Conservation (phyloP, 2,329 filamentous ascomycete genomes). For the Clarireedia sp. region DNA sequence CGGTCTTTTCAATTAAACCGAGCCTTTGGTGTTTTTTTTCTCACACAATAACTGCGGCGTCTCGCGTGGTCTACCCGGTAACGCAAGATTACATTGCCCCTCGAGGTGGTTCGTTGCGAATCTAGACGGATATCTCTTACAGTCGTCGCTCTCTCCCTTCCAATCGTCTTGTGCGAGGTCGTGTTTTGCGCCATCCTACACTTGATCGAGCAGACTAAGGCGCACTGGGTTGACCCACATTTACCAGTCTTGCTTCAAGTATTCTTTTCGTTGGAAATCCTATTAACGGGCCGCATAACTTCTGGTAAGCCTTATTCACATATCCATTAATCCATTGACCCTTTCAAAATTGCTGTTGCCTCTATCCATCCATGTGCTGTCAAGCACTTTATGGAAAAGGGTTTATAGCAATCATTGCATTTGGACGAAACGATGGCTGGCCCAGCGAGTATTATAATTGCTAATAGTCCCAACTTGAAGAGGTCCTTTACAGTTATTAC, state of each 20-base stretch:
- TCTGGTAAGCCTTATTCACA: neutral
- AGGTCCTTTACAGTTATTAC: slow-evolving; percentile 22
- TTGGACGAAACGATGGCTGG: slow-evolving; percentile 15
- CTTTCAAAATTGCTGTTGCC: neutral
- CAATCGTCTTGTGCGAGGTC: slow-evolving; percentile 2
- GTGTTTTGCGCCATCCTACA: neutral
- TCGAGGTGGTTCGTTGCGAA: slow-evolving; percentile 4
- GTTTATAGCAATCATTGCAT: neutral
- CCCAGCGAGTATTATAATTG: slow-evolving; percentile 18
- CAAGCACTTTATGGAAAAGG: neutral
- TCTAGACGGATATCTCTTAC: slow-evolving; percentile 4
- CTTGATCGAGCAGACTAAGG: slow-evolving; percentile 1
- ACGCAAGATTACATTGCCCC: slow-evolving; percentile 6
- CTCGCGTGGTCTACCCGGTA: slow-evolving; percentile 7
- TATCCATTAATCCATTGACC: neutral
- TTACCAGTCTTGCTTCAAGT: neutral
- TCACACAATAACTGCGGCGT: slow-evolving; percentile 5
- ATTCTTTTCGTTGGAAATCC: neutral
- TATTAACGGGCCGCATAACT: neutral
- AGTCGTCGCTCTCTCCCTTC: slow-evolving; percentile 1
- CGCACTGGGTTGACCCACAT: slow-evolving; percentile 1
- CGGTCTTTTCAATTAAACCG: neutral
- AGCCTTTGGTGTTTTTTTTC: neutral
- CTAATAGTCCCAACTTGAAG: slow-evolving; percentile 27
- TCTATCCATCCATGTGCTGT: neutral